Evolutionary conservation across 2,329 filamentous ascomycete species (phyloP), one percentile per base, ranked within the genome.

Genomic region (Aspergillus neotritici): DNA sequence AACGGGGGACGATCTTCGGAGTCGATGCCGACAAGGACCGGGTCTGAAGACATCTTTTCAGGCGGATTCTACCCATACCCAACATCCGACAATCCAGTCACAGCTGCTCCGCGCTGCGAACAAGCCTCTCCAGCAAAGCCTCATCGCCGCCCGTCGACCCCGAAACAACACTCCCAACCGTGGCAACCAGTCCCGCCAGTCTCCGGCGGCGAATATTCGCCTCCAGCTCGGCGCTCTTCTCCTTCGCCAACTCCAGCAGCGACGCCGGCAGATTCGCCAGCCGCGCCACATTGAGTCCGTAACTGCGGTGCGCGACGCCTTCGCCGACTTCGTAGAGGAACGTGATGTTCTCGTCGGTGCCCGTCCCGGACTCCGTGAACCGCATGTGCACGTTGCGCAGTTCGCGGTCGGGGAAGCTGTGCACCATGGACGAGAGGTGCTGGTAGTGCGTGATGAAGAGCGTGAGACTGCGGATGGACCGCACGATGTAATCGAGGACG

Each of bases 371-470:
- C 58, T 80, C 77, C 3, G 78, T 81, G 66, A 98, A 98, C 40
- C 80, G 80, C 91, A 98, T 97, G 63, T 98, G 93, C 36, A 96
- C 87, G 63, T 97, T 97, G 55, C 77, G 81, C 54, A 96, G 63
- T 57, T 80, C 84, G 1, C 76, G 74, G 5, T 73, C 65, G 11
- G 73, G 72, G 46, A 94, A 85, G 1, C 80, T 81, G 17, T 82
- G 77, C 8, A 83, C 84, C 50, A 94, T 76, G 8, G 82, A 80
- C n/a, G 78, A 74, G 1, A 98, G 78, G 52, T 83, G 84, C 69
- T 98, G 93, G 65, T 98, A 98, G 69, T 98, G 93, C 3, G 93
- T 98, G 64, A 98, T 95, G 72, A 98, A 98, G 33, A 98, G 75
- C 5, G 88, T 94, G 36, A 96, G 74, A 49, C 87, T 87, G 41